Percentiles rank a stretch among this genome's conserved stretches.
Conservation (phyloP, 257 asterid genomes). For the Solanum bulbocastanum region DNA sequence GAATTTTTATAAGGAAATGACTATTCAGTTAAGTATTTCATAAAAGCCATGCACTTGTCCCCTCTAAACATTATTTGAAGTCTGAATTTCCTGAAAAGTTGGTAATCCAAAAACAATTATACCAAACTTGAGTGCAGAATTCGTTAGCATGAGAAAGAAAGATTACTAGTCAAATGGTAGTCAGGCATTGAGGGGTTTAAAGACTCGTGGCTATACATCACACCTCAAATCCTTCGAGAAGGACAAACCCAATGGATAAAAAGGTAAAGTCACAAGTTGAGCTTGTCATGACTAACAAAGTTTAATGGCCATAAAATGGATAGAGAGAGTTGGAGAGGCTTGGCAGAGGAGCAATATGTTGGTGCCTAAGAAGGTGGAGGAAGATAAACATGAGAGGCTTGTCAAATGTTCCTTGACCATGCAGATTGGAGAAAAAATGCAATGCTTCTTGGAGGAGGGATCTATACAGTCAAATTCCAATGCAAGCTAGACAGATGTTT, state of each 20-base stretch:
- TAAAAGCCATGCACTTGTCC: background rate
- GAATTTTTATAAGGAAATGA: background rate
- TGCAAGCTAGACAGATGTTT: background rate
- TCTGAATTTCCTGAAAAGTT: background rate
- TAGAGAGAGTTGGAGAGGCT: background rate
- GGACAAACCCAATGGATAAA: background rate
- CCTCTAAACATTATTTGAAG: background rate
- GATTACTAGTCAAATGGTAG: background rate
- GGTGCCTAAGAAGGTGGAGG: background rate
- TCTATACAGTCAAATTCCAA: background rate
- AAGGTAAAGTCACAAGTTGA: background rate
- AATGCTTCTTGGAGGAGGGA: background rate
- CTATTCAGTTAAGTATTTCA: background rate
- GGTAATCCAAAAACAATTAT: background rate
- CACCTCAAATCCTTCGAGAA: background rate
- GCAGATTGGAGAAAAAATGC: background rate
- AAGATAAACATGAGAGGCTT: background rate
- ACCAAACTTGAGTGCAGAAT: background rate
- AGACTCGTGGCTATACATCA: background rate
- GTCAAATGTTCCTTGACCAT: background rate
- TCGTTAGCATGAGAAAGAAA: background rate
- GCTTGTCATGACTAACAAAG: background rate
- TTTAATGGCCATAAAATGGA: background rate
- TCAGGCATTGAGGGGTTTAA: background rate
- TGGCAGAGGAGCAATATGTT: background rate